phyloP scores from a whole-genome alignment of 208 protist species.

The Sergeia podlipaevii region DNA sequence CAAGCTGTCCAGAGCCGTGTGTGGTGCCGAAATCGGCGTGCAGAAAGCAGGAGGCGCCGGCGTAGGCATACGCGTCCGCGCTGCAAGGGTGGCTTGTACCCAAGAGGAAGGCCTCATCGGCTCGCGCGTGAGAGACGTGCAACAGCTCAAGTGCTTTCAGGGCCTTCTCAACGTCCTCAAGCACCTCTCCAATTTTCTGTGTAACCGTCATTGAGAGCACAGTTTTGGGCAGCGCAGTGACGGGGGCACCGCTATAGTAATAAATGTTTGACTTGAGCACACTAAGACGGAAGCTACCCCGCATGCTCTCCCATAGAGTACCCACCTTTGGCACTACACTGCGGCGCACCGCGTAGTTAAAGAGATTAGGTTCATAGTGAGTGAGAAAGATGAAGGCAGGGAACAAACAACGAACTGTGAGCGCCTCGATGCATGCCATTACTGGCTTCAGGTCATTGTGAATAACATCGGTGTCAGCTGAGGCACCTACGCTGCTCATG shows the following conservation, averaged over 20 bases:
- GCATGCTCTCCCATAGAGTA: slow-evolving; percentile 52
- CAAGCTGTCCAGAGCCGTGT: slow-evolving; percentile 6
- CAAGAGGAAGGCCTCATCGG: slow-evolving; percentile 48
- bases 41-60: slow-evolving; percentile 61
- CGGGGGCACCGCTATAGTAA: slow-evolving; percentile 19
- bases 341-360: slow-evolving; percentile 32
- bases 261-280: slow-evolving; percentile 39
- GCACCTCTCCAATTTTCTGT: slow-evolving; percentile 39
- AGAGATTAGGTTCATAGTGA: slow-evolving; percentile 52
- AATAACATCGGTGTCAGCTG: slow-evolving; percentile 28
- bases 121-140: slow-evolving; percentile 15
- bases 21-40: slow-evolving; percentile 57
- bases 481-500: slow-evolving; percentile 26
- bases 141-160: slow-evolving; percentile 52
- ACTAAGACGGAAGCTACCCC: slow-evolving; percentile 40
- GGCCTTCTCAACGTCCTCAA: slow-evolving; percentile 36
- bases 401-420: slow-evolving; percentile 50
- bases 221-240: slow-evolving; percentile 8
- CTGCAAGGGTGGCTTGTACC: slow-evolving; percentile 51
- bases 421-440: slow-evolving; percentile 35
- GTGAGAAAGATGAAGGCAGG: slow-evolving; percentile 75
- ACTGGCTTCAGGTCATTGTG: slow-evolving; percentile 23
- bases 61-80: slow-evolving; percentile 72
- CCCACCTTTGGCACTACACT: slow-evolving; percentile 59
- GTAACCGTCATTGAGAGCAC: slow-evolving; percentile 17